A percentile compares a stretch with the other conserved stretches of the same genome.
Evolutionary conservation across 2,329 filamentous ascomycete genomes (phyloP).

Genomic region (Sordariomycetes sp.): DNA sequence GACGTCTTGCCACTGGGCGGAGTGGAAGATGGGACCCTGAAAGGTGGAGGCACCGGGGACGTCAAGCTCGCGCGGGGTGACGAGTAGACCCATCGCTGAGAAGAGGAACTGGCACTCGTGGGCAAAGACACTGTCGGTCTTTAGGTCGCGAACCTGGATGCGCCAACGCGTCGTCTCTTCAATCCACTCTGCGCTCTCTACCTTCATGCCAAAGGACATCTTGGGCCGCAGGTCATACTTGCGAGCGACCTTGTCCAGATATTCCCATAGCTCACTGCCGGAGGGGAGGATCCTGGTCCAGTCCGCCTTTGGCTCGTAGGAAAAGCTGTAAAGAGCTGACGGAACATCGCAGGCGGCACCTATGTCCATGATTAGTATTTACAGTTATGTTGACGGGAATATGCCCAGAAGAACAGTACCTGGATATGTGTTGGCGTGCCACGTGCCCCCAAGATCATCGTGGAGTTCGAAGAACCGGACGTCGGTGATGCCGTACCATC

Average conservation of each 20-base stretch:
- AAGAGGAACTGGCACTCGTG: slow-evolving; percentile 28
- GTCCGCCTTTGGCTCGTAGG: slow-evolving; percentile 44
- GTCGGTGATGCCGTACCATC: slow-evolving; percentile 42
- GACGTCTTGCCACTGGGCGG: slow-evolving; percentile 11
- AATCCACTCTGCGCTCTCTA: slow-evolving; percentile 23
- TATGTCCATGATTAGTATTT: slow-evolving; percentile 5
- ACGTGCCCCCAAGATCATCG: slow-evolving; percentile 46
- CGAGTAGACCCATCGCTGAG: slow-evolving; percentile 18
- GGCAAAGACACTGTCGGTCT: slow-evolving; percentile 9
- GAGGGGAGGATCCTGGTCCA: slow-evolving; percentile 46
- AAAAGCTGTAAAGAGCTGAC: slow-evolving; percentile 45
- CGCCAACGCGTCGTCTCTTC: slow-evolving; percentile 20
- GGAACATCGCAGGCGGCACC: slow-evolving; percentile 42
- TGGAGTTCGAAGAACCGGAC: slow-evolving; percentile 48
- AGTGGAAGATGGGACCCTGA: slow-evolving; percentile 36
- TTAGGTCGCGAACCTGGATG: slow-evolving; percentile 13
- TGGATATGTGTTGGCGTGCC: slow-evolving; percentile 50
- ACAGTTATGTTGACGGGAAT: too few relatives aligned
- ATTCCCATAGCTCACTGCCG: slow-evolving; percentile 40
- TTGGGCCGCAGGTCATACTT: slow-evolving; percentile 24
- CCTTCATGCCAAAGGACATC: slow-evolving; percentile 23
- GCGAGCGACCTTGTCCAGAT: slow-evolving; percentile 37
- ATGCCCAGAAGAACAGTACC: slow-evolving; percentile 19
- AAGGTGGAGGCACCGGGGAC: slow-evolving; percentile 37
- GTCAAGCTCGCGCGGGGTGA: slow-evolving; percentile 18